Evolutionary conservation across 177 flowering plant species (phyloP), one percentile per base, ranked within the genome.

Genomic region (Vitis hybrid): DNA sequence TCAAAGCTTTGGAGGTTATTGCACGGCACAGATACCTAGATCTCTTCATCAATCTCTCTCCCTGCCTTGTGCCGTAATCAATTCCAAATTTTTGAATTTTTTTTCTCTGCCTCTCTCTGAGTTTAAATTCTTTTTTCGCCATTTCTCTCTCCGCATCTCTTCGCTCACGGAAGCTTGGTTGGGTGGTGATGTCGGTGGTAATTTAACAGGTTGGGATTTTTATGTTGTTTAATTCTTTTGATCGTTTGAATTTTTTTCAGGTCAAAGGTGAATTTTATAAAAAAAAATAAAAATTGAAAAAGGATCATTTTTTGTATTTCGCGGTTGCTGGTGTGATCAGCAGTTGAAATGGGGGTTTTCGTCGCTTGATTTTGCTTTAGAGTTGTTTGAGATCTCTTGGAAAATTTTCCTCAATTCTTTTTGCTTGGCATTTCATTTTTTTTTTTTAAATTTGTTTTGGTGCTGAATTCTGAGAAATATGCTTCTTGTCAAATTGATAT

Each of bases 51-150:
- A 69, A 66, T 75, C 62, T 64, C 67, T 56, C 67, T 30, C 79
- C 93, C 84, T 92, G 78, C 84, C 90, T 87, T 86, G 70, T 79
- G 84, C 86, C 88, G 83, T 85, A 83, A 83, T 80, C 82, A 69
- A 84, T 86, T 86, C 87, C 24, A 4, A 35, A 6, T 35, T 35
- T 35, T 35, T 35, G 41, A 35, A 35, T 12, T 11, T 48, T 24
- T 20, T 63, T 41, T 64, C 56, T 3, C 61, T 71, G 62, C 14
- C 7, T 51, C 70, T n/a, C 58, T 49, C 32, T 63, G 13, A 9
- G 27, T 48, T 10, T 27, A 49, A 20, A 63, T 57, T 61, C 53
- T 51, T 49, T 73, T 17, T 59, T 46, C 67, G 21, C 69, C 54
- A 24, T 30, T 32, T 15, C 35, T 63, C 52, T 55, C 58, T 41